phyloP scores from a whole-genome alignment of 805 yeast genomes.

The Ogataea ramenticola region DNA sequence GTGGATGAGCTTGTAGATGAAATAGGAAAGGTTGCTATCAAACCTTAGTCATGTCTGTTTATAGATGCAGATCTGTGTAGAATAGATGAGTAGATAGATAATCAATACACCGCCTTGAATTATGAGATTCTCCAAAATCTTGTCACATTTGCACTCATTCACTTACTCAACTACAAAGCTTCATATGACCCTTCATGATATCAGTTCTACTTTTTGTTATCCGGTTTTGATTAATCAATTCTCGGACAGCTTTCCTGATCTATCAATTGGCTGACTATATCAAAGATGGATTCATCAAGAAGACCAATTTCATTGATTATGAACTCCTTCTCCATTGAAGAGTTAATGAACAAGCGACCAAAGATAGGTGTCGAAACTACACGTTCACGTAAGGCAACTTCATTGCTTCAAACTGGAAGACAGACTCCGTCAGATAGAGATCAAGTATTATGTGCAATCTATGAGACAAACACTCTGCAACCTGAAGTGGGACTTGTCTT shows the following conservation, averaged over 20 bases:
- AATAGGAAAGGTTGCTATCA: slow-evolving; percentile 10
- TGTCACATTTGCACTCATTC: too few relatives aligned
- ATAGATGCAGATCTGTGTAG: too few relatives aligned
- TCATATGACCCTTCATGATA: too few relatives aligned
- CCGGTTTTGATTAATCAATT: too few relatives aligned
- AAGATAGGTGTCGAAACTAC: not conserved
- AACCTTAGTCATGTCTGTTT: not conserved
- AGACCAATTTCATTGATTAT: slow-evolving; percentile 3
- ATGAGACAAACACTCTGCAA: slow-evolving; percentile 15
- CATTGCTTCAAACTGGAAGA: not conserved
- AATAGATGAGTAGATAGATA: too few relatives aligned
- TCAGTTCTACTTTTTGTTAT: too few relatives aligned
- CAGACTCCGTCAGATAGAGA: not conserved
- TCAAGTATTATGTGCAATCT: slow-evolving; percentile 13
- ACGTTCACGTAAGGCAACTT: not conserved
- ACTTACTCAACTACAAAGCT: too few relatives aligned
- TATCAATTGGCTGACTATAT: too few relatives aligned
- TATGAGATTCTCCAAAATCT: too few relatives aligned
- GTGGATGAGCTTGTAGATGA: slow-evolving; percentile 14
- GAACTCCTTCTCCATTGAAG: not conserved
- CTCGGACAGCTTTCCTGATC: too few relatives aligned
- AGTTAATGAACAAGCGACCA: not conserved
- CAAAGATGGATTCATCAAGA: not conserved
- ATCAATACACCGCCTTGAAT: too few relatives aligned
- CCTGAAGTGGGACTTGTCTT: slow-evolving; percentile 33